These are phyloP conservation scores for Botrytis fabae DNA, from an alignment of 2,329 filamentous ascomycete genomes.

Conservation along the genomic window DNA sequence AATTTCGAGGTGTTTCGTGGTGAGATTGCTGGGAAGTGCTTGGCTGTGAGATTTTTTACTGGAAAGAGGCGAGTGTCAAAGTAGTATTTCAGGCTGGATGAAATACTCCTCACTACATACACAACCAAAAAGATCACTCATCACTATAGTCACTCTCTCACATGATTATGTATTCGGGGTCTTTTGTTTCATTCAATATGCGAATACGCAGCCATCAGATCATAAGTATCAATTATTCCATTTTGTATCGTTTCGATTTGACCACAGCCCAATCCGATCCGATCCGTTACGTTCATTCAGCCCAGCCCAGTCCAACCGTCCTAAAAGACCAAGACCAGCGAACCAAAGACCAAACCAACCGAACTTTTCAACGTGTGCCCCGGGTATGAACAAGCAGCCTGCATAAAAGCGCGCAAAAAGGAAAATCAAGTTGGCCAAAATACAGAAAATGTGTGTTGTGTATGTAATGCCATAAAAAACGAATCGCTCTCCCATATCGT, in stretches of 20 bases:
- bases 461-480: constrained; percentile 14
- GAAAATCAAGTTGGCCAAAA: constrained; percentile 18
- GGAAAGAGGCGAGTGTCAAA: not conserved
- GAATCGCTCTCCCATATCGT: constrained; percentile 22
- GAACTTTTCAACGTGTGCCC: constrained; percentile 18
- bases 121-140: not conserved
- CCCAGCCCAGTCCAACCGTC: constrained; percentile 12
- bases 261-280: constrained; percentile 13
- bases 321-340: constrained; percentile 20
- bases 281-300: not conserved
- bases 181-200: constrained; percentile 19
- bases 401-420: constrained; percentile 17
- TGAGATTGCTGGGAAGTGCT: not conserved
- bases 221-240: constrained; percentile 12
- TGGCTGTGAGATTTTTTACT: not conserved
- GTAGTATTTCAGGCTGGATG: not conserved
- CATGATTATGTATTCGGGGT: not conserved
- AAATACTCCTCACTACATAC: not conserved
- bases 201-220: constrained; percentile 21
- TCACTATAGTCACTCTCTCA: not conserved
- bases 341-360: constrained; percentile 20
- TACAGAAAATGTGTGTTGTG: constrained; percentile 18
- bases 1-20: not conserved
- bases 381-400: constrained; percentile 23
- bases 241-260: constrained; percentile 10